A percentile compares a stretch with the other conserved stretches of the same genome.
phyloP scores from a whole-genome alignment of 208 protist genomes.

The Wallacemonas sp. region DNA sequence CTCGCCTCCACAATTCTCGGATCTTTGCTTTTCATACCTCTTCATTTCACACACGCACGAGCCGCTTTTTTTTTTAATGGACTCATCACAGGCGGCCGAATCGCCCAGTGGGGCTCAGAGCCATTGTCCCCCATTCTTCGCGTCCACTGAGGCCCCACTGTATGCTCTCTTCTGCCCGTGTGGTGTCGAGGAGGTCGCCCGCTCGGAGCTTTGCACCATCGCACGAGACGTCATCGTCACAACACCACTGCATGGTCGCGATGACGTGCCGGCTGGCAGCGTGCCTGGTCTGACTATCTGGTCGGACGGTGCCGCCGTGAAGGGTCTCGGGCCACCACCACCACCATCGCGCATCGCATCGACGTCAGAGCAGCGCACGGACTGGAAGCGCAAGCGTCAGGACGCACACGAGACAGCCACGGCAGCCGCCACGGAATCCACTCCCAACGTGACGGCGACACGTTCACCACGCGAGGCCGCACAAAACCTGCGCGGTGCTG shows the following conservation, averaged over 20 bases:
- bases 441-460: too few relatives aligned
- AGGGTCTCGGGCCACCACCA: neutral
- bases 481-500: conserved; percentile 8
- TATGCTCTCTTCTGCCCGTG: conserved; percentile 38
- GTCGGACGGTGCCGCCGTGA: neutral
- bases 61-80: too few relatives aligned
- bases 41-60: too few relatives aligned
- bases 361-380: neutral
- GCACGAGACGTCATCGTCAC: neutral
- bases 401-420: too few relatives aligned
- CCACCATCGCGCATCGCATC: neutral
- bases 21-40: too few relatives aligned
- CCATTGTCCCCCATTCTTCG: neutral
- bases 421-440: too few relatives aligned
- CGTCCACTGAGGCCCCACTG: neutral
- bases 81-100: neutral
- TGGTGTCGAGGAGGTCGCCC: conserved; percentile 49
- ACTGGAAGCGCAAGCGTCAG: conserved; percentile 6
- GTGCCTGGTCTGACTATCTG: neutral
- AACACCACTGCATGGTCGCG: too few relatives aligned
- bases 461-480: neutral
- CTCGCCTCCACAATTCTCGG: too few relatives aligned
- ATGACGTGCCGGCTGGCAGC: too few relatives aligned
- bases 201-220: neutral
- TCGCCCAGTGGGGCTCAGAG: neutral